A percentile compares a stretch with the other conserved stretches of the same genome.
Evolutionary conservation across 208 protist genomes (phyloP).

Genomic region (Trypanosoma boissoni): DNA sequence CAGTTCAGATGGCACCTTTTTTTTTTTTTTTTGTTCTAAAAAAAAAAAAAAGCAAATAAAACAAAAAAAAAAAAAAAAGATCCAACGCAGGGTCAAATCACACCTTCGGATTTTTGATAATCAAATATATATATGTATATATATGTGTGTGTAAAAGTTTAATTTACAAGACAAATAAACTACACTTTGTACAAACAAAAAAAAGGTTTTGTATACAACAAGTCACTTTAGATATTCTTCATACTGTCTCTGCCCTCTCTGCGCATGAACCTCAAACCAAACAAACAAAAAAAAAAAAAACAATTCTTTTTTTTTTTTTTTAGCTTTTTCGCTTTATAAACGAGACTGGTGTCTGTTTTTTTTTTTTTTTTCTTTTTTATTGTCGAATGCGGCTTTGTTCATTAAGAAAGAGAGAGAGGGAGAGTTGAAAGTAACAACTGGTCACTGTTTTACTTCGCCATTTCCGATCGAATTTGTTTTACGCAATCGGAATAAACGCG

Average conservation of each 20-base stretch:
- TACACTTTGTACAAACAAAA: not conserved
- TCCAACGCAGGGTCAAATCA: no score
- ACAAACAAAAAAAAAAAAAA: no score
- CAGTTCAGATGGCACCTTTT: no score
- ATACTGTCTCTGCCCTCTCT: no score
- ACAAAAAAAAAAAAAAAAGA: conserved; percentile 11
- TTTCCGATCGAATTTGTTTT: not conserved
- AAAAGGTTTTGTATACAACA: not conserved
- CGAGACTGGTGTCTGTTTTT: not conserved
- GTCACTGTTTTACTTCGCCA: not conserved
- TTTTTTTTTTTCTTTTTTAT: conserved; percentile 11
- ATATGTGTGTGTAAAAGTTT: no score
- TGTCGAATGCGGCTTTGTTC: not conserved
- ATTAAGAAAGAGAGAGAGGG: conserved; percentile 1
- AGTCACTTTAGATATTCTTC: not conserved
- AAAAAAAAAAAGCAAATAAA: conserved; percentile 20
- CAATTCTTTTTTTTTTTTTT: conserved; percentile 2
- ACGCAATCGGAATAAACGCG: conserved; percentile 22
- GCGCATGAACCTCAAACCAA: no score
- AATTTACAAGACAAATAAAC: not conserved
- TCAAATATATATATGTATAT: no score
- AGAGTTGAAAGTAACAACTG: not conserved
- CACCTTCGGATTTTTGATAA: no score
- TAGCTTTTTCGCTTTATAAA: not conserved
- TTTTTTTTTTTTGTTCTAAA: no score